These are phyloP conservation scores for Casaregolazyma suthepensis DNA, from an alignment of 1,139 yeast genomes.

Conservation along the genomic window DNA sequence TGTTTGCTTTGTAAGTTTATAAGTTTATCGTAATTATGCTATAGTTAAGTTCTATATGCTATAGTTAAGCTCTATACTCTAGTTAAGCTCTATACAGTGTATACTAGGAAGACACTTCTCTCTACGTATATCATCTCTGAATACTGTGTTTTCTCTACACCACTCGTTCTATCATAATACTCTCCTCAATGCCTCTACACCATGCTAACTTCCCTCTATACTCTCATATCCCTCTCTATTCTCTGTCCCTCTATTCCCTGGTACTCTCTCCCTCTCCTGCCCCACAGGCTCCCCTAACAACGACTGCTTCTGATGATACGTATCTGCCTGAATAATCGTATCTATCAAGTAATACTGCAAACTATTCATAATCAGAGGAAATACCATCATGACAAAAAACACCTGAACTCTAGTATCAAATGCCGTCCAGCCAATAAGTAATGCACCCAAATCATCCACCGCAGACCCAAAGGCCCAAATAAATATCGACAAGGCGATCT, in stretches of 20 bases:
- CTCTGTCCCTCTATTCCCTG: too few relatives aligned
- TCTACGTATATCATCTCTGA: too few relatives aligned
- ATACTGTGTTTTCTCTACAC: too few relatives aligned
- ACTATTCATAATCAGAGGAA: conserved; percentile 56
- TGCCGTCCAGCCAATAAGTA: conserved; percentile 68
- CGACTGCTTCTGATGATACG: conserved; percentile 22
- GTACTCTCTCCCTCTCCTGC: too few relatives aligned
- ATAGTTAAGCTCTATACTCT: too few relatives aligned
- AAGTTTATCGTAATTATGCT: too few relatives aligned
- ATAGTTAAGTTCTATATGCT: too few relatives aligned
- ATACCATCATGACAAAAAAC: conserved; percentile 74
- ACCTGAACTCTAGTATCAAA: conserved; percentile 77
- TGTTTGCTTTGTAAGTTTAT: too few relatives aligned
- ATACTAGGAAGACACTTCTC: too few relatives aligned
- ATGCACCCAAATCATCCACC: conserved; percentile 52
- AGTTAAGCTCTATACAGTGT: too few relatives aligned
- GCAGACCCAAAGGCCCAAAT: conserved; percentile 50
- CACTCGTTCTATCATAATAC: too few relatives aligned
- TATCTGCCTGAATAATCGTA: conserved; percentile 68
- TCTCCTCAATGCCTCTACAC: too few relatives aligned
- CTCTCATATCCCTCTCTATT: not conserved
- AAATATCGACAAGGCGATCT: conserved; percentile 46
- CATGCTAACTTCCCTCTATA: not conserved
- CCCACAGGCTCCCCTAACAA: not conserved
- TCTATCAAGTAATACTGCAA: conserved; percentile 84